A percentile compares a stretch with the other conserved stretches of the same genome.
Conservation (phyloP, 345 rosid genomes). For the Gossypium australe region DNA sequence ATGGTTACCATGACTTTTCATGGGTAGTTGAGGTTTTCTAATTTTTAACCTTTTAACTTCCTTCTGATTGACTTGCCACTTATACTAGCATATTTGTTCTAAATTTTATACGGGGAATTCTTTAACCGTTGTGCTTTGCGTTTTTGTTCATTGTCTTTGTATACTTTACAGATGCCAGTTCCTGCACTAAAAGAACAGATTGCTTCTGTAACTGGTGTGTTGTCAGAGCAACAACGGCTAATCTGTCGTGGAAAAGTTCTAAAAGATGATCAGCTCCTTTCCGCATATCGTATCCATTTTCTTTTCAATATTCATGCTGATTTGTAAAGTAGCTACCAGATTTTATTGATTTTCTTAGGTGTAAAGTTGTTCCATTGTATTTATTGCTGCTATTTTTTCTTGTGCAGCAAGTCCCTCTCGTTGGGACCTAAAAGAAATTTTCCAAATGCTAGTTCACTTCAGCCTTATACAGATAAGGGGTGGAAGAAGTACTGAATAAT, state of each 20-base stretch:
- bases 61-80: background rate
- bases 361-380: background rate
- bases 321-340: slow-evolving; percentile 1
- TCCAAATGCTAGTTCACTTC: background rate
- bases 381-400: background rate
- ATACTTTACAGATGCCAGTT: slow-evolving; percentile 49
- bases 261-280: slow-evolving; percentile 74
- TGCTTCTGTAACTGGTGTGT: slow-evolving; percentile 70
- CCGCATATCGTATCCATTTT: slow-evolving; percentile 78
- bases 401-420: background rate
- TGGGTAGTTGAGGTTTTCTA: background rate
- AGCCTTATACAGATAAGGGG: background rate
- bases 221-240: slow-evolving; percentile 67
- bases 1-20: background rate
- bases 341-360: background rate
- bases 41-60: background rate
- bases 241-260: slow-evolving; percentile 82
- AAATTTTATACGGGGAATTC: background rate
- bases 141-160: background rate
- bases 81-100: background rate
- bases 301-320: background rate
- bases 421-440: background rate
- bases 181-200: slow-evolving; percentile 78
- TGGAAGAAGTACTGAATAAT: background rate
- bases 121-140: background rate